Evolutionary conservation across 2,329 filamentous ascomycete genomes (phyloP).

Genomic region (Sarocladium brachiariae): DNA sequence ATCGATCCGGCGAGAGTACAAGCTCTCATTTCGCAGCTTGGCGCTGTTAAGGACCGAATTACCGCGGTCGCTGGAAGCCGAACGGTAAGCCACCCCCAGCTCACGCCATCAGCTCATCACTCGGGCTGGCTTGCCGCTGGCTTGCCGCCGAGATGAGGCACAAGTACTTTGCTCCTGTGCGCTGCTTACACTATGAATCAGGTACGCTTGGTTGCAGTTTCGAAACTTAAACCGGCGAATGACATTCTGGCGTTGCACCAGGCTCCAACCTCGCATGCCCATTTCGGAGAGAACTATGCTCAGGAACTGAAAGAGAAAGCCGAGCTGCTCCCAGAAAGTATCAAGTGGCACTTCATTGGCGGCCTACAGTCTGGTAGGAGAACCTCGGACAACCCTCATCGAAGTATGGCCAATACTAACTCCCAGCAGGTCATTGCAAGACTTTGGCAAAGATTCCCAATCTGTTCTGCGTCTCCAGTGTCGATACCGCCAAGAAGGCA

Average conservation of each 20-base stretch:
- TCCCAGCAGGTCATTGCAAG: slow-evolving; percentile 73
- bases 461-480: slow-evolving; percentile 84
- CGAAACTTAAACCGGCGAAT: slow-evolving; percentile 88
- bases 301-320: slow-evolving; percentile 88
- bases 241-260: slow-evolving; percentile 82
- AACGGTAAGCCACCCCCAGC: slow-evolving; percentile 36
- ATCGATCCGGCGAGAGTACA: slow-evolving; percentile 55
- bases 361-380: slow-evolving; percentile 67
- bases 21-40: slow-evolving; percentile 55
- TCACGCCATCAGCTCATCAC: not conserved
- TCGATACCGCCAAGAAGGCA: slow-evolving; percentile 85
- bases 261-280: slow-evolving; percentile 50
- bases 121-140: too few species aligned
- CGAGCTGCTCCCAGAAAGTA: slow-evolving; percentile 63
- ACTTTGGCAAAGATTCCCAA: slow-evolving; percentile 79
- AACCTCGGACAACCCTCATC: not conserved
- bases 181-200: slow-evolving; percentile 23
- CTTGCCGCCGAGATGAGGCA: too few species aligned
- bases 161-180: not conserved
- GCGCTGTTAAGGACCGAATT: slow-evolving; percentile 52
- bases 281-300: slow-evolving; percentile 97
- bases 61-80: slow-evolving; percentile 44
- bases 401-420: not conserved
- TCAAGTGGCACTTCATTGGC: slow-evolving; percentile 96
- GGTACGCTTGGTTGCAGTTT: slow-evolving; percentile 88